A percentile compares a stretch with the other conserved stretches of the same genome.
Evolutionary conservation across 768 basidiomycete genomes (phyloP).

Genomic region (Boletus sensibilis): DNA sequence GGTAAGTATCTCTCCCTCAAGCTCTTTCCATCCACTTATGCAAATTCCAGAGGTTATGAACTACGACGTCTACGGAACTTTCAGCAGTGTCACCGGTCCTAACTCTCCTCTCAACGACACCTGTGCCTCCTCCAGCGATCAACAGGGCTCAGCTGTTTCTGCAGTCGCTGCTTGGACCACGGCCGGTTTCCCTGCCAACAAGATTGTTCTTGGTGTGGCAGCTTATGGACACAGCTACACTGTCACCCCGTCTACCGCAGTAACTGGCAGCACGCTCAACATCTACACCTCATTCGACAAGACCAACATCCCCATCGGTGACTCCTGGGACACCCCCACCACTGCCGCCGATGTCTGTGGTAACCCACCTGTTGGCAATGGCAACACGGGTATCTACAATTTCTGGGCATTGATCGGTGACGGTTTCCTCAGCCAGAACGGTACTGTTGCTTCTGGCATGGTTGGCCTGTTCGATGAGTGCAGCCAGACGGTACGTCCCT

Average conservation of each 20-base stretch:
- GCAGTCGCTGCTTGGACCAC: conserved; percentile 71
- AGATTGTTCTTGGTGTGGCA: conserved; percentile 84
- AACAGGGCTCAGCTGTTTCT: conserved; percentile 72
- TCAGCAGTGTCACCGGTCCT: conserved; percentile 61
- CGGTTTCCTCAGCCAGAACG: conserved; percentile 50
- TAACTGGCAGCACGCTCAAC: conserved; percentile 32
- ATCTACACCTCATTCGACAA: conserved; percentile 54
- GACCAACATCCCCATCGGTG: conserved; percentile 46
- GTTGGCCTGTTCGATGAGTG: conserved; percentile 58
- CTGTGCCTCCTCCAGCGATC: conserved; percentile 59
- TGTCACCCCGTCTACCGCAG: conserved; percentile 25
- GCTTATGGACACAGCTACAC: conserved; percentile 79
- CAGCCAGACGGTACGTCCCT: conserved; percentile 64
- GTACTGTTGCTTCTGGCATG: conserved; percentile 53
- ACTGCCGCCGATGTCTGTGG: conserved; percentile 61
- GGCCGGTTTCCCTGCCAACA: conserved; percentile 69
- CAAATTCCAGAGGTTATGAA: conserved; percentile 60
- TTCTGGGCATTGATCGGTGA: conserved; percentile 61
- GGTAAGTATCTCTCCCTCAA: conserved; percentile 32
- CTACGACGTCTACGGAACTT: conserved; percentile 62
- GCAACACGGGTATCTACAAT: conserved; percentile 52
- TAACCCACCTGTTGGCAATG: conserved; percentile 41
- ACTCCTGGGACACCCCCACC: conserved; percentile 51
- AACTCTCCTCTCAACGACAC: conserved; percentile 82
- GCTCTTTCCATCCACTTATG: conserved; percentile 1